Base-by-base conservation (phyloP, 2,329 filamentous ascomycete species). In the Ophiostoma himal-ulmi region DNA sequence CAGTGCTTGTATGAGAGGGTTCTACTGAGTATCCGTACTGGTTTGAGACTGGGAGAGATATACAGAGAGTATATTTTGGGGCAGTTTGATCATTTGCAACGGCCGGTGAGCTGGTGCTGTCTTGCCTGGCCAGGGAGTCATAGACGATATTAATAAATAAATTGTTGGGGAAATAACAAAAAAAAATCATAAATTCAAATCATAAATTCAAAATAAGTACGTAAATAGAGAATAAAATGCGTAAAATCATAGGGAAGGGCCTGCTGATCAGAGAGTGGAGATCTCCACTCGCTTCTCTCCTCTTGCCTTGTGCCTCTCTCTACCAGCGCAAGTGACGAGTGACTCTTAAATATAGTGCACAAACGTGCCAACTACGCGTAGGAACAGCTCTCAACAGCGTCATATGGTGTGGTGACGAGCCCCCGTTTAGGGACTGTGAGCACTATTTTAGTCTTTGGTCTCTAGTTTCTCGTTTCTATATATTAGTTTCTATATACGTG, bases 241-340 rank as follows among this genome's bases (percentile, higher is more conserved):
- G 62, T 5, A 52, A 57, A n/a, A 67, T 11, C 52, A 57, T 48
- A 69, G 69, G 52, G n/a, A 69, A 67, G 69, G 69, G 67, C 69
- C 71, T 72, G 71, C 39, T 72, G 71, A 72, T 72, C 71, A 68
- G 37, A 39, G 37, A 20, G 69, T 30, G 57, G 57, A 14, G 26
- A 26, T 62, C 1, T 22, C 66, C 70, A 67, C 68, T 14, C 52
- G 8, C 17, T 26, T 13, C 10, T 54, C 52, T 62, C 26, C 44
- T 52, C 44, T 52, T 26, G 26, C 17, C 52, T 57, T 57, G 10
- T 57, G 44, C 52, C 52, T 57, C 52, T 54, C 44, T 48, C 44
- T 48, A 17, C n/a, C 44, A n/a, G 20, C 44, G 44, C 41, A 44
- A 44, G 13, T 44, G 44, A 48, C 6, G 44, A 48, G 10, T 57